phyloP scores from a whole-genome alignment of 139 green algal species.

The Raphidocelis subcapitata region DNA sequence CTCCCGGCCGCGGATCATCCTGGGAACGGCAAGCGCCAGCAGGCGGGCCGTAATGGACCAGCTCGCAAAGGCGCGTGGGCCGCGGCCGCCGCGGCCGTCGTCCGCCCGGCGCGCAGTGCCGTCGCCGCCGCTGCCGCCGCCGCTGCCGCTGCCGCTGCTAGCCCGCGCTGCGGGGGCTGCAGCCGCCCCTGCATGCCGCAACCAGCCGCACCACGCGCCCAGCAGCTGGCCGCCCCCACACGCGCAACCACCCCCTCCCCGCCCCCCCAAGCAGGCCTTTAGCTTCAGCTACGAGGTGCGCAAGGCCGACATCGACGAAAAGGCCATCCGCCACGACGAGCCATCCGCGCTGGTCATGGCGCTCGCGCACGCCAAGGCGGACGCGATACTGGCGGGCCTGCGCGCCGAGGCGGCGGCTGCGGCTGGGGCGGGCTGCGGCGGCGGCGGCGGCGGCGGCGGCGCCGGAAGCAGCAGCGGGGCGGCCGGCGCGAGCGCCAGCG shows the following conservation, averaged over 20 bases:
- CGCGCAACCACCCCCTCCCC: too few relatives aligned
- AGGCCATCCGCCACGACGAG: conserved; percentile 59
- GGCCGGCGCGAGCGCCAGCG: neutral
- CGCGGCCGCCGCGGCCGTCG: too few relatives aligned
- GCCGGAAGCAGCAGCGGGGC: neutral
- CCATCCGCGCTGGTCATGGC: conserved; percentile 62
- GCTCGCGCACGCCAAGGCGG: conserved; percentile 75
- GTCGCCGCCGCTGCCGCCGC: too few relatives aligned
- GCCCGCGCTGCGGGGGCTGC: too few relatives aligned
- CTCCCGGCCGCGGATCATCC: conserved; percentile 21
- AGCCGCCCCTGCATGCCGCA: too few relatives aligned
- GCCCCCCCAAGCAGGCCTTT: neutral
- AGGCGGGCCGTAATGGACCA: conserved; percentile 31
- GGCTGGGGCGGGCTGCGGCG: conserved; percentile 4
- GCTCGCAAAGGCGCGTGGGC: conserved; percentile 4
- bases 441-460: neutral
- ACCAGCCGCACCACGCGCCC: too few relatives aligned
- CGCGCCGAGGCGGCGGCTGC: neutral
- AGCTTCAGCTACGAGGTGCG: conserved; percentile 51
- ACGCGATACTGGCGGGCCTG: conserved; percentile 53
- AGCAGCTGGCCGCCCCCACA: too few relatives aligned
- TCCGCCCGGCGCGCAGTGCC: too few relatives aligned
- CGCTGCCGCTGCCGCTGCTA: too few relatives aligned
- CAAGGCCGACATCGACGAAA: conserved; percentile 84
- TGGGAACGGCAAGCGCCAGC: conserved; percentile 32